These are phyloP conservation scores for Coprinopsis sp. DNA, from an alignment of 768 basidiomycete genomes.

Conservation along the genomic window DNA sequence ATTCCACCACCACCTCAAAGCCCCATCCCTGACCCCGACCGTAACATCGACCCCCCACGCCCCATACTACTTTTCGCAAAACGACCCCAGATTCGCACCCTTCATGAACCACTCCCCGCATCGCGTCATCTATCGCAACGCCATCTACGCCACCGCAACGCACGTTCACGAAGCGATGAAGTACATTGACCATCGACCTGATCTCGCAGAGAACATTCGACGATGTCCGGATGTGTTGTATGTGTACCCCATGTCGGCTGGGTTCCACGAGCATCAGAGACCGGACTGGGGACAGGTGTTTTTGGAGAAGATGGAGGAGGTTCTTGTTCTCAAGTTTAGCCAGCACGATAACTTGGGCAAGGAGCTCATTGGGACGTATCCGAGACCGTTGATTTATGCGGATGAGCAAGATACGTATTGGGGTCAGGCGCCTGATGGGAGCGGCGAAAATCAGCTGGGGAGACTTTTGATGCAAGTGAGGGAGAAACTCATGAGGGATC, in stretches of 20 bases:
- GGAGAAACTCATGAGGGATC: conserved; percentile 35
- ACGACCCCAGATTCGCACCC: conserved; percentile 29
- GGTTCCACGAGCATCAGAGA: conserved; percentile 32
- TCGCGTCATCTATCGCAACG: conserved; percentile 49
- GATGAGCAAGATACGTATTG: conserved; percentile 59
- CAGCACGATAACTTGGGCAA: conserved; percentile 60
- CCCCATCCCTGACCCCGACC: conserved; percentile 15
- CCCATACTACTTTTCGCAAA: conserved; percentile 40
- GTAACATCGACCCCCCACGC: conserved; percentile 18
- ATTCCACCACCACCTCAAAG: too few species aligned
- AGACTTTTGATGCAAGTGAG: conserved; percentile 53
- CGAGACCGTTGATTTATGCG: conserved; percentile 46
- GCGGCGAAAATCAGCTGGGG: conserved; percentile 62
- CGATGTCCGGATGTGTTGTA: conserved; percentile 27
- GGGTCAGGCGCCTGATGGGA: conserved; percentile 49
- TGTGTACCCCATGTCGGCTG: conserved; percentile 32
- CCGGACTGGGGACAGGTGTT: conserved; percentile 55
- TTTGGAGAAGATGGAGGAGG: conserved; percentile 60
- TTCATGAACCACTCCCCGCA: conserved; percentile 69
- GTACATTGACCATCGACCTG: conserved; percentile 47
- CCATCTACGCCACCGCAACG: conserved; percentile 60
- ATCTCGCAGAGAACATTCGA: conserved; percentile 56
- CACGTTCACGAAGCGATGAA: conserved; percentile 78
- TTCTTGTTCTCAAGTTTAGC: conserved; percentile 60
- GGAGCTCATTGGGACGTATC: conserved; percentile 51